Conservation (phyloP, 768 basidiomycete species). For the Lyophyllum semitale region DNA sequence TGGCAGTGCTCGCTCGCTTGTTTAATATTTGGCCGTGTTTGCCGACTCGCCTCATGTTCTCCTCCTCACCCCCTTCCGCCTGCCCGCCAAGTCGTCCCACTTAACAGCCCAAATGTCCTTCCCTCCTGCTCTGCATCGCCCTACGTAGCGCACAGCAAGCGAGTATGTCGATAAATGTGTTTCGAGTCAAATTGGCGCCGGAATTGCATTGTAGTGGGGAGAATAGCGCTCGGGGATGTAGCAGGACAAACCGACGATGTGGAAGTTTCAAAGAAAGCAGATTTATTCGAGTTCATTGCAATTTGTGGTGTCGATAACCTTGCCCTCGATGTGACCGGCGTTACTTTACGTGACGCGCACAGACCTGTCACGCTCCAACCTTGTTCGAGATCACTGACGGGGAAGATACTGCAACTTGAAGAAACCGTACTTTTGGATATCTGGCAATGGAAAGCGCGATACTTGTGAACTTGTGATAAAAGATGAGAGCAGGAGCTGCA, state of each 20-base stretch:
- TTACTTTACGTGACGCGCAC: conserved; percentile 16
- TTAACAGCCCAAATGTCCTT: background rate
- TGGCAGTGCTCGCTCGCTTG: conserved; percentile 23
- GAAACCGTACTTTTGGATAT: no score
- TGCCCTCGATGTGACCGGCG: conserved; percentile 1
- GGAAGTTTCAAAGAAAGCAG: conserved; percentile 16
- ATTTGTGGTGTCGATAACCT: conserved; percentile 8
- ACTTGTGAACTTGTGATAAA: no score
- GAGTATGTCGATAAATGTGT: background rate
- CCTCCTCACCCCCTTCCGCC: conserved; percentile 18
- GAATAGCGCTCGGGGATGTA: background rate
- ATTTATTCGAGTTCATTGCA: conserved; percentile 5
- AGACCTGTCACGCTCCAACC: conserved; percentile 10
- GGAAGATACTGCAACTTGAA: no score
- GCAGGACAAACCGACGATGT: background rate
- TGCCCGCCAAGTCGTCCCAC: conserved; percentile 2
- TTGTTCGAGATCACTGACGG: no score
- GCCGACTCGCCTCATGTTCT: conserved; percentile 10
- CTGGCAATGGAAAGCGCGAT: no score
- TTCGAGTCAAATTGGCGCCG: background rate
- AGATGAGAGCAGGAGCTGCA: no score
- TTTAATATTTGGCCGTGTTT: conserved; percentile 19
- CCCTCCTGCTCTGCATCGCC: background rate
- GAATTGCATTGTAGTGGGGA: background rate
- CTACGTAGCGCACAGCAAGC: background rate